Base-by-base conservation (phyloP, 2,329 filamentous ascomycete genomes). In the Penicillium hesseltinei region DNA sequence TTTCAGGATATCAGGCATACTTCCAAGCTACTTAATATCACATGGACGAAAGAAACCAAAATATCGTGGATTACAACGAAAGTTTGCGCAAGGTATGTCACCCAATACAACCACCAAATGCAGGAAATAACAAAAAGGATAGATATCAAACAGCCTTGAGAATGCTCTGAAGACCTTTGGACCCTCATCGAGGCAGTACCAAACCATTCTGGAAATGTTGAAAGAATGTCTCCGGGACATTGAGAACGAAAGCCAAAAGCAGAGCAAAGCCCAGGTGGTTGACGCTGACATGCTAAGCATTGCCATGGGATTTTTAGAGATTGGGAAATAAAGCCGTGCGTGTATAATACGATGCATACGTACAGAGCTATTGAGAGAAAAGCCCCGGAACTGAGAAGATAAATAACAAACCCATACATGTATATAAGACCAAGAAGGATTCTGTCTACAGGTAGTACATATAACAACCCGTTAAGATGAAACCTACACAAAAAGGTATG, bases 91-190 rank as follows among this genome's bases (percentile, higher is more conserved):
- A 62, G 53, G 65, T 67, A 19, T 38, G 15, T 31, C 23, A 1
- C n/a, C 27, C 31, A 35, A 31, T 5, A 19, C 6, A 9, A 9
- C 6, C 15, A 29, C 8, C 3, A 39, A 39, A 36, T 25, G 5
- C 33, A 31, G 15, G 4, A 13, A 45, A 13, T 57, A 42, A 57
- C 54, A 33, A 19, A 17, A n/a, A 3, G 1, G n/a, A 8, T 53
- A 77, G 75, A 72, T 77, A 48, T 72, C 76, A n/a, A 72, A 67
- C 54, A 80, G 75, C 50, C 74, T 77, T 21, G 68, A 69, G 38
- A 79, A 77, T 48, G 75, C 73, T 4, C 65, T 74, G 5, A 64
- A 69, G 33, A 76, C 75, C 6, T 77, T 75, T 57, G 75, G 75
- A 7, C 44, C 72, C 13, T 67, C 66, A 2, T 77, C 74, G 7